Conservation (phyloP, 2,329 filamentous ascomycete species). For the Aspergillus intermedius region DNA sequence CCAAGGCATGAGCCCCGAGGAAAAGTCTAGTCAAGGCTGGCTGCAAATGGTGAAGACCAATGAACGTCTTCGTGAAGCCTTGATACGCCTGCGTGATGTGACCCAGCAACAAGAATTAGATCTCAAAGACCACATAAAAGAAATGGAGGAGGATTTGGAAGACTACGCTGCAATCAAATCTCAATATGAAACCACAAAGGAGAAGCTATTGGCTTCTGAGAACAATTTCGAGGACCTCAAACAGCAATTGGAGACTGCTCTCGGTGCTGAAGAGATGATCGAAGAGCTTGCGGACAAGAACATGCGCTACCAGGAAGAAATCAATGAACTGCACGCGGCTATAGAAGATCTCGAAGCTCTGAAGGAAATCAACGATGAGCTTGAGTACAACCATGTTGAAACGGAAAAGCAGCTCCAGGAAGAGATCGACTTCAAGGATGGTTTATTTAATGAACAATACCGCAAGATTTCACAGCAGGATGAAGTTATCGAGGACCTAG, state of each 20-base stretch:
- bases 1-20: conserved; percentile 80
- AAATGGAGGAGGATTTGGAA: conserved; percentile 65
- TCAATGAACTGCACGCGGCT: conserved; percentile 72
- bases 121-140: conserved; percentile 65
- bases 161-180: conserved; percentile 62
- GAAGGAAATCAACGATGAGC: conserved; percentile 88
- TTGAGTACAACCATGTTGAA: conserved; percentile 87
- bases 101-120: conserved; percentile 80
- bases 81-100: conserved; percentile 77
- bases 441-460: conserved; percentile 72
- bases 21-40: conserved; percentile 80
- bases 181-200: conserved; percentile 63
- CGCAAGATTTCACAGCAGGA: conserved; percentile 70
- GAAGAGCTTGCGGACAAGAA: conserved; percentile 87
- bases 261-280: conserved; percentile 88
- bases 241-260: conserved; percentile 81
- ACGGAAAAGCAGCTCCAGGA: conserved; percentile 92
- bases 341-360: conserved; percentile 84
- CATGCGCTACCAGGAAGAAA: conserved; percentile 71
- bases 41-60: conserved; percentile 87
- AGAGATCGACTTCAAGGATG: conserved; percentile 83
- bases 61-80: conserved; percentile 75
- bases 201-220: conserved; percentile 66
- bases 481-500: conserved; percentile 73
- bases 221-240: conserved; percentile 75